These are phyloP conservation scores for Neurospora pannonica DNA, from an alignment of 495 filamentous ascomycete species.

Conservation along the genomic window DNA sequence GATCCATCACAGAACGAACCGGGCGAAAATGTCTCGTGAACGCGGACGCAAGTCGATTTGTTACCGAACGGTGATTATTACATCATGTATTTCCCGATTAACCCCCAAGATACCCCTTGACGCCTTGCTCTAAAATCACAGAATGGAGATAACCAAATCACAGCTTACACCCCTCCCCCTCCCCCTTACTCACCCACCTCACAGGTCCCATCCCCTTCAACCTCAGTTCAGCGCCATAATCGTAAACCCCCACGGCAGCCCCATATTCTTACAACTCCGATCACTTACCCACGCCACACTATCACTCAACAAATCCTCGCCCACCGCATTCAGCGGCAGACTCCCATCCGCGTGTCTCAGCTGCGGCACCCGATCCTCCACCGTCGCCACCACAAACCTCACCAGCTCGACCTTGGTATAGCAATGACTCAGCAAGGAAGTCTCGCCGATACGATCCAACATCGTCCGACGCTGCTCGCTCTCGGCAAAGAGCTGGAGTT, in stretches of 20 bases:
- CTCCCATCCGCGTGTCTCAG: neutral
- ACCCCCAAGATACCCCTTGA: slow-evolving; percentile 9
- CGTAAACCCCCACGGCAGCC: slow-evolving; percentile 27
- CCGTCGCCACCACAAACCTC: slow-evolving; percentile 10
- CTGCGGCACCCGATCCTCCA: slow-evolving; percentile 5
- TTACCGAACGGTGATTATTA: neutral
- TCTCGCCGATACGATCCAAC: slow-evolving; percentile 15
- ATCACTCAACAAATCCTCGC: slow-evolving; percentile 14
- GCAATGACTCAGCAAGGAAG: slow-evolving; percentile 11
- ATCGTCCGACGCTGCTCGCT: slow-evolving; percentile 16
- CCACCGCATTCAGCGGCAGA: neutral
- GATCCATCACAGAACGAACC: neutral
- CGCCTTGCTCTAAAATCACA: slow-evolving; percentile 9
- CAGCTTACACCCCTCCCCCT: neutral
- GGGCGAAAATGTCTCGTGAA: neutral
- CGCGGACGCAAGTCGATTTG: neutral
- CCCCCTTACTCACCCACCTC: neutral
- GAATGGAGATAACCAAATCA: slow-evolving; percentile 5
- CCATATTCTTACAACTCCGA: slow-evolving; percentile 22
- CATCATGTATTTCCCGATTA: neutral
- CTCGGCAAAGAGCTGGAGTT: slow-evolving; percentile 24
- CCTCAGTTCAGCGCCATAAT: slow-evolving; percentile 23
- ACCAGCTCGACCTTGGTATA: slow-evolving; percentile 15
- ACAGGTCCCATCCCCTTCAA: neutral
- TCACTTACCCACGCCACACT: slow-evolving; percentile 15